Evolutionary conservation across 2,329 filamentous ascomycete species (phyloP).

Genomic region (Monilinia polystroma): DNA sequence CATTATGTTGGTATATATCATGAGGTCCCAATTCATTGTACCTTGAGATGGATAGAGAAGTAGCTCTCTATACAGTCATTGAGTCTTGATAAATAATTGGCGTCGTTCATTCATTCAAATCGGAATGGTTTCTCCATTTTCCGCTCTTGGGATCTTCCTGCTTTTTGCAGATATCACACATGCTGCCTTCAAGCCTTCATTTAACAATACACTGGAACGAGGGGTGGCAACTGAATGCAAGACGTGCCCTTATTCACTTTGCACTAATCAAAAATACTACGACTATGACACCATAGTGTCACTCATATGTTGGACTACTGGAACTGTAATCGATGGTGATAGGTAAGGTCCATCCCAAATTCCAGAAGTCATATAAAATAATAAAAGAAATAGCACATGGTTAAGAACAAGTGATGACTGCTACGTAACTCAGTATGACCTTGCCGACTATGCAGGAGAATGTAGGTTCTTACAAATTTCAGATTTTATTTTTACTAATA

Average conservation of each 20-base stretch:
- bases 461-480: slow-evolving; percentile 21
- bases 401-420: slow-evolving; percentile 30
- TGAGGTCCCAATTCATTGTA: background rate
- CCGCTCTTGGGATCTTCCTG: background rate
- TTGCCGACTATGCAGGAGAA: slow-evolving; percentile 27
- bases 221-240: slow-evolving; percentile 32
- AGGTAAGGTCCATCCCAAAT: slow-evolving; percentile 22
- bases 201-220: slow-evolving; percentile 30
- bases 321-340: slow-evolving; percentile 29
- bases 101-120: background rate
- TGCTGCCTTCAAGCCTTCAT: slow-evolving; percentile 19
- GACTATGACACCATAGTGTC: slow-evolving; percentile 22
- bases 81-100: background rate
- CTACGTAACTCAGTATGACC: slow-evolving; percentile 31
- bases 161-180: slow-evolving; percentile 8
- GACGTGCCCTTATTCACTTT: slow-evolving; percentile 32
- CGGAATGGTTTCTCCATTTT: background rate
- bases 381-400: slow-evolving; percentile 27
- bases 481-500: background rate
- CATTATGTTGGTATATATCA: background rate
- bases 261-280: slow-evolving; percentile 30
- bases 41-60: background rate
- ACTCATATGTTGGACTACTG: slow-evolving; percentile 31
- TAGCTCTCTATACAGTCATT: background rate
- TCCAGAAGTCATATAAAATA: background rate